phyloP scores from a whole-genome alignment of 1,139 yeast genomes.

The Zygosaccharomyces sapae region DNA sequence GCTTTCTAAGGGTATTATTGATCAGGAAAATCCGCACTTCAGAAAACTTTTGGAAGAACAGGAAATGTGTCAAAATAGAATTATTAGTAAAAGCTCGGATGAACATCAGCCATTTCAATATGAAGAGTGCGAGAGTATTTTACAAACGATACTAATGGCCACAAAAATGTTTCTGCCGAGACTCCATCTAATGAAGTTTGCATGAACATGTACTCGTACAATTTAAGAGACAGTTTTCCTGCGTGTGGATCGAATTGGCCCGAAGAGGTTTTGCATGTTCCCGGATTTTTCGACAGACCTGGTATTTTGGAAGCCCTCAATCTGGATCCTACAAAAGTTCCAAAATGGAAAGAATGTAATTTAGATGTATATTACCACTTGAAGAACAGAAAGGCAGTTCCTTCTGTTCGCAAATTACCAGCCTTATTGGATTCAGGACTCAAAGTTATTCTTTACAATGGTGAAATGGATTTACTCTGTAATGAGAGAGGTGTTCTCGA shows the following conservation, averaged over 20 bases:
- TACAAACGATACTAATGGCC: conserved; percentile 42
- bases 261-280: conserved; percentile 54
- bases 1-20: conserved; percentile 53
- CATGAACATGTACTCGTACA: conserved; percentile 76
- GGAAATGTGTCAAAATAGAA: conserved; percentile 57
- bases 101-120: conserved; percentile 39
- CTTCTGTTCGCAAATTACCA: conserved; percentile 66
- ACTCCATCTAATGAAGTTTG: conserved; percentile 47
- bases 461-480: conserved; percentile 86
- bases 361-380: conserved; percentile 52
- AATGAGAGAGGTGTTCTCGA: conserved; percentile 75
- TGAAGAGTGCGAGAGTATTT: conserved; percentile 47
- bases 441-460: conserved; percentile 74
- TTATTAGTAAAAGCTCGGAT: conserved; percentile 32
- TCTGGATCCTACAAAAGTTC: conserved; percentile 36
- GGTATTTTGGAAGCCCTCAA: conserved; percentile 61
- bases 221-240: conserved; percentile 68
- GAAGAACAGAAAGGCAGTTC: conserved; percentile 49
- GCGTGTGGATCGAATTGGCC: conserved; percentile 98
- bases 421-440: conserved; percentile 50
- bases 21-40: conserved; percentile 41
- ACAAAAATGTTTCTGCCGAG: conserved; percentile 34
- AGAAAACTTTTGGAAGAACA: conserved; percentile 46
- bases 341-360: conserved; percentile 74
- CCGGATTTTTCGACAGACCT: conserved; percentile 53